These are phyloP conservation scores for Caryocar brasiliense DNA, from an alignment of 441 rosid genomes.

Conservation along the genomic window DNA sequence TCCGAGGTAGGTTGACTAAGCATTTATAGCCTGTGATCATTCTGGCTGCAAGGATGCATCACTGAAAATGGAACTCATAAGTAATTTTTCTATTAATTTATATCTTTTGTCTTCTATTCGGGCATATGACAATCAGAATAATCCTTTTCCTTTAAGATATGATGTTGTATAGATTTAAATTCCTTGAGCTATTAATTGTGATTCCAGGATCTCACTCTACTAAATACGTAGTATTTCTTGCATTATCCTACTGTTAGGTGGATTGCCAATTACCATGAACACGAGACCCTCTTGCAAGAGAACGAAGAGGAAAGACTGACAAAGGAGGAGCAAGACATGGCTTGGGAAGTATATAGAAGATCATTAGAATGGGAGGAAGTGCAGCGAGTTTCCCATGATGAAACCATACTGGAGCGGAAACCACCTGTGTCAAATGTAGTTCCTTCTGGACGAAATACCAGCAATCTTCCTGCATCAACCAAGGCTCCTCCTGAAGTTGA, in stretches of 20 bases:
- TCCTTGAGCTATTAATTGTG: too few relatives aligned
- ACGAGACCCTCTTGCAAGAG: constrained; percentile 96
- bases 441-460: constrained; percentile 25
- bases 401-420: constrained; percentile 33
- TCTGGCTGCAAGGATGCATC: too few relatives aligned
- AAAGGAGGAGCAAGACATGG: constrained; percentile 98
- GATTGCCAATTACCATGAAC: constrained; percentile 93
- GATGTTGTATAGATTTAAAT: too few relatives aligned
- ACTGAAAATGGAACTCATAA: too few relatives aligned
- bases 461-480: constrained; percentile 8
- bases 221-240: background rate
- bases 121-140: too few relatives aligned
- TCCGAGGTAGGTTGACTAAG: constrained; percentile 45
- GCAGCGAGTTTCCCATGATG: constrained; percentile 57
- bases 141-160: too few relatives aligned
- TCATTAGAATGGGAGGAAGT: constrained; percentile 91
- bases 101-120: too few relatives aligned
- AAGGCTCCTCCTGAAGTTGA: constrained; percentile 13
- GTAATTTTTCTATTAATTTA: too few relatives aligned
- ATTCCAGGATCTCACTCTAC: too few relatives aligned
- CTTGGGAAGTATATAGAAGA: constrained; percentile 87
- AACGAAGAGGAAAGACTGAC: constrained; percentile 93
- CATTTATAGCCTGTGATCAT: background rate
- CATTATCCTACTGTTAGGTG: constrained; percentile 40
- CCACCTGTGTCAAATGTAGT: constrained; percentile 15